Evolutionary conservation across 441 rosid genomes (phyloP).

Genomic region (Brassica hybrid): DNA sequence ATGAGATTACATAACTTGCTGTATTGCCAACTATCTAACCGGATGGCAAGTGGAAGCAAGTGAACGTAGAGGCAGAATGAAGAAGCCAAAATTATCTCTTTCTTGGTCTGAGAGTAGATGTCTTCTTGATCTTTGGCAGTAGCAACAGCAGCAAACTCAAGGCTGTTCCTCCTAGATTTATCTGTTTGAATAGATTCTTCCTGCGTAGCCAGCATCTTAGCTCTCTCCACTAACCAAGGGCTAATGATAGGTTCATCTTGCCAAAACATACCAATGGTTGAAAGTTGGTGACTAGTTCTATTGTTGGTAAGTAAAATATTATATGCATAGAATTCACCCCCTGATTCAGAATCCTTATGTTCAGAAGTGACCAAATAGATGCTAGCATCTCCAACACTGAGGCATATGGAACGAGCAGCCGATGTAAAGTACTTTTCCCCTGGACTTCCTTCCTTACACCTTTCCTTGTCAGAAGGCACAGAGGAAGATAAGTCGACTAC

Average conservation of each 20-base stretch:
- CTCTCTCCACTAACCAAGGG: constrained; percentile 80
- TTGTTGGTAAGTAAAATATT: constrained; percentile 63
- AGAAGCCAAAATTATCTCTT: constrained; percentile 75
- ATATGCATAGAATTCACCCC: constrained; percentile 56
- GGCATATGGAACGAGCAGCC: constrained; percentile 56
- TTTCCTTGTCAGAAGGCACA: constrained; percentile 45
- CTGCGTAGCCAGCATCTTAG: constrained; percentile 71
- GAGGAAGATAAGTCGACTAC: constrained; percentile 70
- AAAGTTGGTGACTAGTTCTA: constrained; percentile 49
- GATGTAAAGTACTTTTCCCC: constrained; percentile 51
- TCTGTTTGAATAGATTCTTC: constrained; percentile 60
- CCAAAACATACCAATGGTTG: constrained; percentile 80
- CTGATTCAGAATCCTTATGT: constrained; percentile 46
- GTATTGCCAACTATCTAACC: constrained; percentile 62
- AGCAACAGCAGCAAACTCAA: constrained; percentile 76
- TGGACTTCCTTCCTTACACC: constrained; percentile 44
- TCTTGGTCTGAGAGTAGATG: constrained; percentile 57
- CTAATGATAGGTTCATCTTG: constrained; percentile 72
- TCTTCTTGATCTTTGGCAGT: constrained; percentile 65
- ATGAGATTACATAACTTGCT: constrained; percentile 51
- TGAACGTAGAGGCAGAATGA: constrained; percentile 63
- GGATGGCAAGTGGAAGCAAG: constrained; percentile 55
- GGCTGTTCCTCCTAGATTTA: constrained; percentile 59
- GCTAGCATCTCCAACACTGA: constrained; percentile 62
- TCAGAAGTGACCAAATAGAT: constrained; percentile 66